These are phyloP conservation scores for Coffea eugenioides DNA, from an alignment of 257 asterid species.

Conservation along the genomic window DNA sequence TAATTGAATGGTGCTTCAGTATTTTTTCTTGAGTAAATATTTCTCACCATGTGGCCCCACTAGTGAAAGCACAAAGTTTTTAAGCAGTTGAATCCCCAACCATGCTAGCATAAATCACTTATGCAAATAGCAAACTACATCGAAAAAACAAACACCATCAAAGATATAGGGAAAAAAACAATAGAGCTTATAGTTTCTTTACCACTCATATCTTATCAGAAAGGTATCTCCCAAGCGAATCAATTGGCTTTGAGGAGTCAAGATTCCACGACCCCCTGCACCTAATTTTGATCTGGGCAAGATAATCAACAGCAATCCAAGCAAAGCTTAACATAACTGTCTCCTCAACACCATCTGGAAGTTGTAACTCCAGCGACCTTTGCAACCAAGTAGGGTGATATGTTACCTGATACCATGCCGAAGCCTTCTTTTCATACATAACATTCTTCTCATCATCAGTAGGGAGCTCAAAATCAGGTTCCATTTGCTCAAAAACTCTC, in stretches of 20 bases:
- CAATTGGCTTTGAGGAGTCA: conserved; percentile 53
- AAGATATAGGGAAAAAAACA: background rate
- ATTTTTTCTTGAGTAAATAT: background rate
- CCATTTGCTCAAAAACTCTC: conserved; percentile 63
- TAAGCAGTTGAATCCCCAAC: background rate
- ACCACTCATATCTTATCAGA: conserved; percentile 59
- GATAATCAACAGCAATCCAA: conserved; percentile 95
- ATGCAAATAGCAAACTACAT: background rate
- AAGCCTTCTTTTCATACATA: conserved; percentile 74
- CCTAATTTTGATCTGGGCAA: conserved; percentile 72
- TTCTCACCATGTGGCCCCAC: background rate
- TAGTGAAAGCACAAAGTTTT: background rate
- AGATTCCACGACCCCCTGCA: conserved; percentile 31
- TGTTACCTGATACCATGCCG: conserved; percentile 90
- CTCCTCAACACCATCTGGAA: conserved; percentile 37
- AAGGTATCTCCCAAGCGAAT: conserved; percentile 69
- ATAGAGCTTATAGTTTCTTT: background rate
- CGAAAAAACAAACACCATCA: background rate
- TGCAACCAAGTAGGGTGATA: conserved; percentile 62
- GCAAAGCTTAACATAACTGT: conserved; percentile 77
- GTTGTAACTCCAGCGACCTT: conserved; percentile 41
- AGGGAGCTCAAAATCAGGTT: conserved; percentile 44
- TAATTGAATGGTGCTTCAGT: background rate
- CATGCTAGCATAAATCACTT: background rate
- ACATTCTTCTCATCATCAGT: conserved; percentile 54